Evolutionary conservation across 192 early-diverging fungal genomes (phyloP), one percentile per base, ranked within the genome.

Genomic region (Coemansia sp.): DNA sequence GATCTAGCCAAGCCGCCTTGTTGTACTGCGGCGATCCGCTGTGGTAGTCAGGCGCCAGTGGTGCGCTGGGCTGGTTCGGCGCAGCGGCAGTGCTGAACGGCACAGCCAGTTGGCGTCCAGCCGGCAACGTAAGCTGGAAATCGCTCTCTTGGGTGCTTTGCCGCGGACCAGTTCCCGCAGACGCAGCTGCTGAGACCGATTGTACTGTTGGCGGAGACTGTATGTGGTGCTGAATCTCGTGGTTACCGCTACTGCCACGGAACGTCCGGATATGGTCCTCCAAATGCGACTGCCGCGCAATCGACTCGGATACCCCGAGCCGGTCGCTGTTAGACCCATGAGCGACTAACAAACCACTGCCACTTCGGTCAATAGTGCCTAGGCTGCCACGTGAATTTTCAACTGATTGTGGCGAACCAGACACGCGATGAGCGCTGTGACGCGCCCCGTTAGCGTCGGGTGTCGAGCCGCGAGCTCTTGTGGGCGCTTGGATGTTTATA

Each of bases 191-290:
- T 6, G n/a, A 16, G 14, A 17, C 8, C 6, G 51, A 22, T 25
- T 23, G 25, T 8, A 25, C 51, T 27, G 51, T 25, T 3, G 21
- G 51, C 25, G 56, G 56, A 21, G 37, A 27, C 57, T 43, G 55
- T 19, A 17, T 47, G 47, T 61, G 26, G 21, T 59, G 37, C 37
- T 38, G 23, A 2, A 45, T n/a, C n/a, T 48, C 59, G 59, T 49
- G 27, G 37, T 35, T 49, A 52, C 41, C 41, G 41, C 38, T 59
- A 38, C 23, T 51, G 31, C 45, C 41, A 57, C 27, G 61, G 52
- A 79, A 79, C 12, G 76, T 79, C 43, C 68, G 63, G 12, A 73
- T 58, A 23, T 76, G 74, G 38, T 73, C 76, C 10, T 73, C 71
- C 45, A 79, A 17, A 35, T 79, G 76, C 51, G 76, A 69, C 50